These are phyloP conservation scores for Termitomyces sp. DNA, from an alignment of 768 basidiomycete genomes.

Conservation along the genomic window DNA sequence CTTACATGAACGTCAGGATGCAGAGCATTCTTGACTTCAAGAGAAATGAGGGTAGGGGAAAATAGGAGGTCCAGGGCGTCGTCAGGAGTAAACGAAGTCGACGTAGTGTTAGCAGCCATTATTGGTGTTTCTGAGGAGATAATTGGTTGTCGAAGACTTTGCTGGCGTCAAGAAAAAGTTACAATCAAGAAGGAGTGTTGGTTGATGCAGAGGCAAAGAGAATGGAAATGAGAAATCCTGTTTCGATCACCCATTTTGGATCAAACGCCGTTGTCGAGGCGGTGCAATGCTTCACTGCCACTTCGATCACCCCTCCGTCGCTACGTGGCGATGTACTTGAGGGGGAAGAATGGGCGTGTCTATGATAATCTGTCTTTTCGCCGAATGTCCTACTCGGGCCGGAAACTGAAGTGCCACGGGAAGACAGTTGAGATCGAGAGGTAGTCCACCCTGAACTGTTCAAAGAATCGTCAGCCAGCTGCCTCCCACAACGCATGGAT, in stretches of 20 bases:
- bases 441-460: not conserved
- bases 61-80: conserved; percentile 73
- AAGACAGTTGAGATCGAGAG: no score
- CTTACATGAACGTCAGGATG: conserved; percentile 44
- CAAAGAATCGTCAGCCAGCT: not conserved
- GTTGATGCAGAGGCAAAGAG: not conserved
- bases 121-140: not conserved
- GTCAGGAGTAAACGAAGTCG: conserved; percentile 48
- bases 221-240: not conserved
- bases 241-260: not conserved
- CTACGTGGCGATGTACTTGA: not conserved
- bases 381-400: no score
- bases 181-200: not conserved
- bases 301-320: not conserved
- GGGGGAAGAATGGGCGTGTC: not conserved
- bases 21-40: conserved; percentile 51
- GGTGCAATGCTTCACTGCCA: not conserved
- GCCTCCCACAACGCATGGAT: not conserved
- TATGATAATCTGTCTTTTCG: not conserved
- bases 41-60: conserved; percentile 62
- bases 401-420: no score
- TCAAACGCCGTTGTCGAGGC: not conserved
- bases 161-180: not conserved
- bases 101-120: conserved; percentile 10
- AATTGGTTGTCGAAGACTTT: not conserved